Base-by-base conservation (phyloP, 306 rosid species). In the Carpinus viminea region DNA sequence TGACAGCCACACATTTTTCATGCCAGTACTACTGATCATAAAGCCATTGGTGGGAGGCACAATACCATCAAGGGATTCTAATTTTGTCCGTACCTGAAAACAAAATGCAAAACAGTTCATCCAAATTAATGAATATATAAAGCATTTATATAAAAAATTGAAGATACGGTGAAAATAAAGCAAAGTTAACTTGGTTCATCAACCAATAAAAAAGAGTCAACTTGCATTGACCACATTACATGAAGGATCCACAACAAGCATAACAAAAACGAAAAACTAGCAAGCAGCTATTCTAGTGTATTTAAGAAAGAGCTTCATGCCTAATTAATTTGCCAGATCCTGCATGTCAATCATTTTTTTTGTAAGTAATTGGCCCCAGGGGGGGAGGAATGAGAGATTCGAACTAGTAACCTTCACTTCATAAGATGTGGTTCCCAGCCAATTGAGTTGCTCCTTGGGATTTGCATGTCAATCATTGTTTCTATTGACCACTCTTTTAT, bases 11-110 rank as follows among this genome's bases (percentile, higher is more conserved):
- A 96, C 99, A 89, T 93, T 90, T 84, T 79, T 93, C 95, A 96
- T 89, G 88, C 93, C 87, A 52, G 96, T 91, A 83, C 93, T 96
- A 80, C 98, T 93, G 87, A 96, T 88, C 98, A 91, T 83, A 88
- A 96, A 93, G 83, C 99, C 98, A 82, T 96, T 98, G 24, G 99
- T 91, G 68, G 96, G 92, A 74, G 99, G 99, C 81, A 96, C 96
- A 83, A 96, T 91, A 86, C 90, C 89, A 85, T 91, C 93, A 79
- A 96, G 97, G 68, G 98, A 89, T 73, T 93, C 85, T 85, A 89
- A 85, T 84, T 93, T 93, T 51, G 98, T 75, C 68, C 98, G 85
- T 21, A 93, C 96, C 99, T 96, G 56, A 64, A 78, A 57, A 60
- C 53, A 34, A 78, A 84, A 74, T 50, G 74, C 75, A 86, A 66